phyloP scores from a whole-genome alignment of 2,329 filamentous ascomycete genomes.

The Ceratocystis papillata region DNA sequence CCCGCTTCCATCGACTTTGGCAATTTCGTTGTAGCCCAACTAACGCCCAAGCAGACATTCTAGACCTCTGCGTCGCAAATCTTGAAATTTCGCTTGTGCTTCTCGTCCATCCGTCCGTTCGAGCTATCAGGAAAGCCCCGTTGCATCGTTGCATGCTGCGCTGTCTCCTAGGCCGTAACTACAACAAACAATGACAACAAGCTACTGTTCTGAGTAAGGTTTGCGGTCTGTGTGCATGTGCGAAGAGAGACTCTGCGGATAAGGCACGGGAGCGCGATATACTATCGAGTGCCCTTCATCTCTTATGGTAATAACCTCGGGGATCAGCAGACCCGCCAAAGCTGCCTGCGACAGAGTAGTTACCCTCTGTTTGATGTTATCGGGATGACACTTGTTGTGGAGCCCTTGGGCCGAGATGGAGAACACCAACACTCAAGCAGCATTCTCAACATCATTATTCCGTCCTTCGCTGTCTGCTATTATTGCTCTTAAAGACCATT shows the following conservation, averaged over 20 bases:
- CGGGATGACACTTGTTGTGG: no score
- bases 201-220: neutral
- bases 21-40: neutral
- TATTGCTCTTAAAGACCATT: neutral
- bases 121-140: neutral
- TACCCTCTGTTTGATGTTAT: neutral
- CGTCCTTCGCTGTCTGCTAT: neutral
- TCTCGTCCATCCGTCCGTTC: neutral
- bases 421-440: no score
- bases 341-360: neutral
- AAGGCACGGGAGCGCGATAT: neutral
- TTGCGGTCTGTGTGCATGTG: no score
- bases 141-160: neutral
- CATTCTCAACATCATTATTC: neutral
- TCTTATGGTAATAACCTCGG: neutral
- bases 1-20: neutral
- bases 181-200: conserved; percentile 8
- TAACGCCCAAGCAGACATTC: neutral
- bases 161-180: conserved; percentile 4
- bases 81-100: conserved; percentile 8
- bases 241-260: no score
- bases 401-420: neutral
- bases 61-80: conserved; percentile 7
- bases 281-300: no score
- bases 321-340: neutral